phyloP scores from a whole-genome alignment of 169 alveolate genomes.

The Eimeria sp. region DNA sequence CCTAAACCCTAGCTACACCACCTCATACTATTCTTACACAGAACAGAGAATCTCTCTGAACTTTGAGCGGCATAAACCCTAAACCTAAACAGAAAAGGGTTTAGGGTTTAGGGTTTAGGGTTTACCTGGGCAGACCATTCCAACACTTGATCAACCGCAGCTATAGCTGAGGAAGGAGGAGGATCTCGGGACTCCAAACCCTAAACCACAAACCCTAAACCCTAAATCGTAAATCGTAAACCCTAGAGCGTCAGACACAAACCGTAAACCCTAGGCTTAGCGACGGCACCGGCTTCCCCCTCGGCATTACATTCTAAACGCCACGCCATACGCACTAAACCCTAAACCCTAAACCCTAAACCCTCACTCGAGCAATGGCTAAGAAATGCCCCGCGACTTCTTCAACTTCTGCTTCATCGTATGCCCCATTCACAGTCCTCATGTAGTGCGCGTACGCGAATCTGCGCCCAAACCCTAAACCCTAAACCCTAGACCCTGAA shows the following conservation, averaged over 20 bases:
- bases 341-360: slow-evolving; percentile 33
- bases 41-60: too few species aligned
- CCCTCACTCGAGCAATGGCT: slow-evolving; percentile 49
- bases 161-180: too few species aligned
- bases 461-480: slow-evolving; percentile 47
- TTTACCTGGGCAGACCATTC: too few species aligned
- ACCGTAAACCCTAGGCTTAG: neutral
- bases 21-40: too few species aligned
- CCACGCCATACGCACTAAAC: slow-evolving; percentile 21
- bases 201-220: neutral
- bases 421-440: slow-evolving; percentile 51
- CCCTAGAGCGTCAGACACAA: too few species aligned
- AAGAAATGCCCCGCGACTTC: slow-evolving; percentile 60
- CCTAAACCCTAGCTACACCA: too few species aligned
- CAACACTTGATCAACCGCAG: too few species aligned
- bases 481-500: neutral
- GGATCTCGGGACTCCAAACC: too few species aligned
- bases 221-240: neutral
- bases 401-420: slow-evolving; percentile 45
- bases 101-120: too few species aligned
- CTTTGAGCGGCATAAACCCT: too few species aligned
- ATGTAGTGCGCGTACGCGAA: slow-evolving; percentile 77
- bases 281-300: neutral
- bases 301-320: neutral
- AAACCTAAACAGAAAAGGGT: too few species aligned